Evolutionary conservation across 495 filamentous ascomycete species (phyloP).

Genomic region (Penicillium verhagenii): DNA sequence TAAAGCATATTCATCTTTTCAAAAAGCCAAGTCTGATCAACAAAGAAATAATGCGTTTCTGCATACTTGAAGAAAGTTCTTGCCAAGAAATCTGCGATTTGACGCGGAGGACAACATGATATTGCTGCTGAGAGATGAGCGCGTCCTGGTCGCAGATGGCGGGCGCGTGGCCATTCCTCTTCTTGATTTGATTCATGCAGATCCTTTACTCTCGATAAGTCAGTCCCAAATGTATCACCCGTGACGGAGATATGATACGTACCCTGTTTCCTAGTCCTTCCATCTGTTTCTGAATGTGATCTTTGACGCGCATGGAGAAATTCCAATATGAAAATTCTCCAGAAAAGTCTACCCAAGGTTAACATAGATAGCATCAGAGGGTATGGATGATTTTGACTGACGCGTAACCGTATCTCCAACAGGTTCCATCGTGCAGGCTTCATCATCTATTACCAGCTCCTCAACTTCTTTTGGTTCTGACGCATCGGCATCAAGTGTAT

Average conservation of each 20-base stretch:
- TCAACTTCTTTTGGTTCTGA: slow-evolving; percentile 18
- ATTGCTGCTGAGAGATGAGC: slow-evolving; percentile 26
- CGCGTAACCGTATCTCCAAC: slow-evolving; percentile 31
- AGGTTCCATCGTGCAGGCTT: slow-evolving; percentile 30
- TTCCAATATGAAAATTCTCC: slow-evolving; percentile 45
- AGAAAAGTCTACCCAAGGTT: slow-evolving; percentile 30
- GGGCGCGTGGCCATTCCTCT: slow-evolving; percentile 29
- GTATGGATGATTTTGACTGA: too few relatives aligned
- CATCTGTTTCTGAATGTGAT: slow-evolving; percentile 31
- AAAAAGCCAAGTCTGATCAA: slow-evolving; percentile 30
- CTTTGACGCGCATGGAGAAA: slow-evolving; percentile 38
- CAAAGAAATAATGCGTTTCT: slow-evolving; percentile 37
- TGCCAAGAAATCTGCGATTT: slow-evolving; percentile 37
- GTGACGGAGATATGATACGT: background rate
- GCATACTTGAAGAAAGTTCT: slow-evolving; percentile 40
- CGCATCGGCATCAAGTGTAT: slow-evolving; percentile 13
- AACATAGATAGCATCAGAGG: too few relatives aligned
- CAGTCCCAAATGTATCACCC: background rate
- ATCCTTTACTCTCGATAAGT: slow-evolving; percentile 10
- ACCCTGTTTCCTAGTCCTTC: slow-evolving; percentile 16
- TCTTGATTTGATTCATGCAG: slow-evolving; percentile 12
- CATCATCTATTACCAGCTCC: slow-evolving; percentile 23
- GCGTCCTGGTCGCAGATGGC: slow-evolving; percentile 27
- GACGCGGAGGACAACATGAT: slow-evolving; percentile 35
- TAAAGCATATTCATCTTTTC: slow-evolving; percentile 30